Evolutionary conservation across 164 flowering plant genomes (phyloP).

Genomic region (Vitis labrusca): DNA sequence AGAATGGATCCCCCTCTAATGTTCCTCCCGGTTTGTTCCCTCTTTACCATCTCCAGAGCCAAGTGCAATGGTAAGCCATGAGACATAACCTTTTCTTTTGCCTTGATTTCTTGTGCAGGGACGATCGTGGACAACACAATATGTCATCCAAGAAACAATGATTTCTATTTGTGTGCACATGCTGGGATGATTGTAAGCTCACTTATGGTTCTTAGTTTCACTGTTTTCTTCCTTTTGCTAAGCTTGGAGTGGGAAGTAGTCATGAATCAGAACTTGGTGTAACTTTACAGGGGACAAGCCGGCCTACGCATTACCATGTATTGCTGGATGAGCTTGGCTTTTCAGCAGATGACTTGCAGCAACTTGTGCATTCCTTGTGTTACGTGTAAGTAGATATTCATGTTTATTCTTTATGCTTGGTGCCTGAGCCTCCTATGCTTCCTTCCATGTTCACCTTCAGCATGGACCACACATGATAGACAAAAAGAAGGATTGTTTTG

Average conservation of each 20-base stretch:
- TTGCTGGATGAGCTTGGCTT: conserved; percentile 2
- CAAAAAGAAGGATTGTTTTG: no score
- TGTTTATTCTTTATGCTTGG: no score
- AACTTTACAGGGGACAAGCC: conserved; percentile 1
- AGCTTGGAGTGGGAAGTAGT: no score
- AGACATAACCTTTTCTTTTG: no score
- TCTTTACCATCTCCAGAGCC: not conserved
- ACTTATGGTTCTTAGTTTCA: not conserved
- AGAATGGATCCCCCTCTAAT: conserved; percentile 46
- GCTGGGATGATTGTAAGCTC: conserved; percentile 10
- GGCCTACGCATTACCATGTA: conserved; percentile 8
- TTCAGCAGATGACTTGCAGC: conserved; percentile 3
- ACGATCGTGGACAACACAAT: not conserved
- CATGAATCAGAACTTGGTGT: no score
- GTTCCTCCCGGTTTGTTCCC: conserved; percentile 58
- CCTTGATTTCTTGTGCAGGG: not conserved
- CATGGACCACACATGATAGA: no score
- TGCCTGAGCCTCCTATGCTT: no score
- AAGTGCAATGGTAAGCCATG: no score
- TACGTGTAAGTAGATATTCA: not conserved
- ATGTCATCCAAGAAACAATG: conserved; percentile 1
- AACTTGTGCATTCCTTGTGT: conserved; percentile 1
- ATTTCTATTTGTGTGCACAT: conserved; percentile 8
- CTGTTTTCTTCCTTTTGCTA: no score
- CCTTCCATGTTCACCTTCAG: no score